Conservation (phyloP, 2,329 filamentous ascomycete species). For the Cladophialophora yegresii region DNA sequence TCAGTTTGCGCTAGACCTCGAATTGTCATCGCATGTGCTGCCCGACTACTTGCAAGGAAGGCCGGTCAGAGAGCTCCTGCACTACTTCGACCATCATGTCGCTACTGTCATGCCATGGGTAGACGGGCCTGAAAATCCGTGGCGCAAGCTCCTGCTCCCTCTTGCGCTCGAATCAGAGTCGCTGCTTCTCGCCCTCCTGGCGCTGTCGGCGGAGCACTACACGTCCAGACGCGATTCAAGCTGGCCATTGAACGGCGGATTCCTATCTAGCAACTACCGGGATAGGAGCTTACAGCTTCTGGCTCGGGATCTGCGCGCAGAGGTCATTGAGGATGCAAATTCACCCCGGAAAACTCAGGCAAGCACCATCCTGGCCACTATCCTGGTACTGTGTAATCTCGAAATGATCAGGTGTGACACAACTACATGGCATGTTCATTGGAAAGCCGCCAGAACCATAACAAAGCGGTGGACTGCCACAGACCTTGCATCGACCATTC, state of each 20-base stretch:
- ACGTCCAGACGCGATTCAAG: constrained; percentile 12
- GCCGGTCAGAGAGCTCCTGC: constrained; percentile 32
- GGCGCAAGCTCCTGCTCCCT: constrained; percentile 38
- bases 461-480: constrained; percentile 30
- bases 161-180: constrained; percentile 35
- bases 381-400: constrained; percentile 38
- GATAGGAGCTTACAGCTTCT: constrained; percentile 23
- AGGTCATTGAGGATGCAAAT: constrained; percentile 17
- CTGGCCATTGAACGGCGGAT: constrained; percentile 4
- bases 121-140: constrained; percentile 37
- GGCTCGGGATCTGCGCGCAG: constrained; percentile 19
- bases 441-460: constrained; percentile 37
- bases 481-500: constrained; percentile 4
- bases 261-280: constrained; percentile 20
- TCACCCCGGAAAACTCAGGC: constrained; percentile 13
- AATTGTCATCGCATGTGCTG: constrained; percentile 11
- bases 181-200: constrained; percentile 37
- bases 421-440: constrained; percentile 37
- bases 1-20: constrained; percentile 22
- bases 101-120: constrained; percentile 38
- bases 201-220: constrained; percentile 37
- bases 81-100: constrained; percentile 36
- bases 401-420: constrained; percentile 36
- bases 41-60: constrained; percentile 16
- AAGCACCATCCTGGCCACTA: constrained; percentile 35